These are phyloP conservation scores for Xylaria sp. DNA, from an alignment of 2,329 filamentous ascomycete species.

Conservation along the genomic window DNA sequence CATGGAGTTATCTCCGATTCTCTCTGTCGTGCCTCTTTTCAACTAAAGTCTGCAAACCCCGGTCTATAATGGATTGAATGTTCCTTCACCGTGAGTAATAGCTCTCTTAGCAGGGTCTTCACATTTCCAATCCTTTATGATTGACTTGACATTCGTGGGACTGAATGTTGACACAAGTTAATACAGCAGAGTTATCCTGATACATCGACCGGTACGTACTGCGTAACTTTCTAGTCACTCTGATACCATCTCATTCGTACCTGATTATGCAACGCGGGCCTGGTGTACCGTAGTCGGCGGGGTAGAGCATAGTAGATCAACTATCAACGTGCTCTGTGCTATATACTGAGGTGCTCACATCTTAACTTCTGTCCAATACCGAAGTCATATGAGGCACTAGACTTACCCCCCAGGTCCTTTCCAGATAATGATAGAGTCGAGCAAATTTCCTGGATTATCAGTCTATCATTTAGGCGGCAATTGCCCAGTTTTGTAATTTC, in stretches of 20 bases:
- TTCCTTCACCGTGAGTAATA: background rate
- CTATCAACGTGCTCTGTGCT: background rate
- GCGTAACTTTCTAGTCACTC: background rate
- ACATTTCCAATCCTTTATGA: background rate
- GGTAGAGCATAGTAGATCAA: background rate
- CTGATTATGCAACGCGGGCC: too few species aligned
- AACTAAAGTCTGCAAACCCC: background rate
- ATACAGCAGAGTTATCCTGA: background rate
- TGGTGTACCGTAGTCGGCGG: background rate
- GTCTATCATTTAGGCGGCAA: background rate
- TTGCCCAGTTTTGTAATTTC: constrained; percentile 27
- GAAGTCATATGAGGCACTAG: background rate
- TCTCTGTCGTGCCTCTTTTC: background rate
- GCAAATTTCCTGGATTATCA: background rate
- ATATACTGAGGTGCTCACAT: background rate
- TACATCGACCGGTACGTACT: background rate
- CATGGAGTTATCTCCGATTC: background rate
- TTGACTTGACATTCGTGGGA: background rate
- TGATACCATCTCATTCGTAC: background rate
- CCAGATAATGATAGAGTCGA: background rate
- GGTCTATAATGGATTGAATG: too few species aligned
- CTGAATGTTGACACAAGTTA: background rate
- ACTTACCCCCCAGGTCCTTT: background rate
- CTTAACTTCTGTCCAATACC: background rate
- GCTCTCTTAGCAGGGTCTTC: background rate